Evolutionary conservation across 106 monocot species (phyloP), one percentile per base, ranked within the genome.

Genomic region (Triglochin maritima): DNA sequence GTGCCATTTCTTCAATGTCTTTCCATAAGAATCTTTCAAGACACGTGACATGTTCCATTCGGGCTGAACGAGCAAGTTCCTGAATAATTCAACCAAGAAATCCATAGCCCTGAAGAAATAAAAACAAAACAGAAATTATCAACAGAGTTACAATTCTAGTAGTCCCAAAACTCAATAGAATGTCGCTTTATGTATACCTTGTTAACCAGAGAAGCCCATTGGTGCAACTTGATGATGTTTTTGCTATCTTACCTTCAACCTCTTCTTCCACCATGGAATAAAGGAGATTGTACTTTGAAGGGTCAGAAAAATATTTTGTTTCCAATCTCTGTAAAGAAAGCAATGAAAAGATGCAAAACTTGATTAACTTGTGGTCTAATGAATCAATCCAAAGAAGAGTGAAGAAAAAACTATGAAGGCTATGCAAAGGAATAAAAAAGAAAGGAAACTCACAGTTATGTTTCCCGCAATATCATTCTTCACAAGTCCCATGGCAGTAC

Each of bases 401-500:
- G 53, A 69, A 69, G 13, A 41, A 66, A 52, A 41, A 51, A 17
- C 66, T 16, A 3, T 44, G 9, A 44, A 45, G 14, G 4, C 11
- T 13, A 6, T 49, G 47, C 44, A 12, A 4, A 64, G 9, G 64
- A n/a, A 43, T 6, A 7, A 16, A 43, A 48, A 56, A 3, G 7
- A 46, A 66, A 13, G 17, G 9, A 15, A 7, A 61, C 83, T 83
- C 73, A 93, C 93, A 47, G 80, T 71, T 69, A 89, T 86, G 67
- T 93, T 93, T 53, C 93, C 93, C 46, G 86, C 89, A n/a, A 93
- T 89, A 55, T 93, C 93, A 65, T 76, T 71, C 74, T 93, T 93
- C n/a, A 89, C 93, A 51, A 93, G 77, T 56, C 84, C 50, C 86
- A 93, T 82, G 15, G 89, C 86, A 76, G 84, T 81, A 68, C 93